Percentiles rank a stretch among this genome's conserved stretches.
phyloP scores from a whole-genome alignment of 176 grass and related monocot genomes.

The Alloteropsis semialata region DNA sequence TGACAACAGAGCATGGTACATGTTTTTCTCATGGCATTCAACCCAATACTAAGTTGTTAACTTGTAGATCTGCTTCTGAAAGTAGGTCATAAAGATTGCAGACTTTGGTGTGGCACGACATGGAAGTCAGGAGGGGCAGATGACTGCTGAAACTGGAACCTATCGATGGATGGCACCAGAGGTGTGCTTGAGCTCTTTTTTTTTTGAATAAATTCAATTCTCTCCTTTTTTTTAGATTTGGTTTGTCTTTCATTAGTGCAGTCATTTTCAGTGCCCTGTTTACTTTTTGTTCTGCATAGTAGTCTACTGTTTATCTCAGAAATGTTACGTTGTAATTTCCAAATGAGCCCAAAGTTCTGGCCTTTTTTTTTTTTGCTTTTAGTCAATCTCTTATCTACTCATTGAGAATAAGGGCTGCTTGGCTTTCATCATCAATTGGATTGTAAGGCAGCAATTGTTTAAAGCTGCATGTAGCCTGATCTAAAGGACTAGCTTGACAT shows the following conservation, averaged over 20 bases:
- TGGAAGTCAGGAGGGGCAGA: constrained; percentile 62
- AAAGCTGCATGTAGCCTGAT: background rate
- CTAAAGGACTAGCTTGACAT: background rate
- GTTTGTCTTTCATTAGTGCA: background rate
- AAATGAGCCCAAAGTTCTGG: background rate
- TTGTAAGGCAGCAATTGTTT: background rate
- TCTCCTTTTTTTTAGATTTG: background rate
- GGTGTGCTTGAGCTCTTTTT: constrained; percentile 33
- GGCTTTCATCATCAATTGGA: background rate
- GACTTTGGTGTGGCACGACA: constrained; percentile 89
- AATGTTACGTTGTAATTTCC: background rate
- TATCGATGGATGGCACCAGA: constrained; percentile 96
- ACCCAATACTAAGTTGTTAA: constrained; percentile 5
- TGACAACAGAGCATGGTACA: background rate
- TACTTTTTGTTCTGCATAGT: background rate
- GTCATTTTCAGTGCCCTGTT: constrained; percentile 1
- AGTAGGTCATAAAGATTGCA: constrained; percentile 84
- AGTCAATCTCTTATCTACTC: background rate
- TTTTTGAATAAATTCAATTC: too few species aligned
- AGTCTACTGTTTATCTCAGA: background rate
- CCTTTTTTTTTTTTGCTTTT: background rate
- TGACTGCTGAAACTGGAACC: constrained; percentile 97
- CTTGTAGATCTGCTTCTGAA: constrained; percentile 34
- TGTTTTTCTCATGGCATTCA: background rate
- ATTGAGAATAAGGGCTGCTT: background rate